Evolutionary conservation across 805 yeast genomes (phyloP), one percentile per base, ranked within the genome.

Genomic region (Metschnikowia drakensbergensis): DNA sequence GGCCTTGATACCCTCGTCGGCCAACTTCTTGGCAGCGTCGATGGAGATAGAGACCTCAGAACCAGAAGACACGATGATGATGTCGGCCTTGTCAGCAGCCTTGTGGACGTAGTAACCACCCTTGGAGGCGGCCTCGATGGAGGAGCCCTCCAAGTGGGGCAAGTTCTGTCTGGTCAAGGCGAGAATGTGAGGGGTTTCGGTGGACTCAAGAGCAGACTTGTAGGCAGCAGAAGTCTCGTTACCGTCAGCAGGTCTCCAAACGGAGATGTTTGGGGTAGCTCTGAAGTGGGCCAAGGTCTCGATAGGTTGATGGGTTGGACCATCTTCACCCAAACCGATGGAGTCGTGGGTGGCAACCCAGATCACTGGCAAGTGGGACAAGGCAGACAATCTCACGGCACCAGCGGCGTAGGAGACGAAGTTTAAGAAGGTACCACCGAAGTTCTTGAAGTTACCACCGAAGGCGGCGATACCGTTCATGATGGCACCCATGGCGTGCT

Each of bases 401-500:
- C 94, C 94, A 36, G 91, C 81, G 59, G 90, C 94, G 63, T 86
- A 86, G 9, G 84, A 79, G 54, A 80, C 84, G 62, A 92, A 92
- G 83, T 94, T 92, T 72, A 92, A 80, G 90, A 92, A 92, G 65
- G 99, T 92, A 74, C 96, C 98, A 71, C 97, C 97, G 76, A 84
- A 91, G 61, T 90, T 84, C 72, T 84, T 86, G 80, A 77, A 82
- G 76, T 88, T 88, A 55, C 86, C 87, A 74, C 86, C 86, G 65
- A 75, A 92, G 48, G 97, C 97, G 51, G 94, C 79, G 61, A 92
- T 86, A 85, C 99, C 99, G 75, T 94, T 92, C 83, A 91, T 80
- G 70, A 91, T 86, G 57, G 97, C 97, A 76, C 96, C 97, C 97
- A 92, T 90, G 71, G 88, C 97, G 75, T 94, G 98, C 80, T 92